Percentiles rank a stretch among this genome's conserved stretches.
Evolutionary conservation across 73 alveolate genomes (phyloP).

Genomic region (Halteria grandinella): DNA sequence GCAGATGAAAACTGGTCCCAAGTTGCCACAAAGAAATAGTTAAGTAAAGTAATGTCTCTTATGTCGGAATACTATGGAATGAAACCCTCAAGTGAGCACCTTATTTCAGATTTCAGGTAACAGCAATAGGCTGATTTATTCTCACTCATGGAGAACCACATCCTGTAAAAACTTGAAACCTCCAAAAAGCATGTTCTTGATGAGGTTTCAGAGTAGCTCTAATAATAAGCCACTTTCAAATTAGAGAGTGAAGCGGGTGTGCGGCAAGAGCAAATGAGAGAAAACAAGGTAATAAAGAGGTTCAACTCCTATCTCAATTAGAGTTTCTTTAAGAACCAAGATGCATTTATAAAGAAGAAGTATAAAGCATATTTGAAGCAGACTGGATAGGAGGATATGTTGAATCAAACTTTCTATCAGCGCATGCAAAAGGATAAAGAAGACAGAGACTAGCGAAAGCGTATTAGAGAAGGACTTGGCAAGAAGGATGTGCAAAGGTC

Average conservation of each 20-base stretch:
- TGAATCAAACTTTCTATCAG: constrained; percentile 14
- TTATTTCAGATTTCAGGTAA: constrained; percentile 2
- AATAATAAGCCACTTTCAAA: no score
- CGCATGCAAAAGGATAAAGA: constrained; percentile 32
- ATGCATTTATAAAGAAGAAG: constrained; percentile 27
- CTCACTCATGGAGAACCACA: not conserved
- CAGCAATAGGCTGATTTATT: not conserved
- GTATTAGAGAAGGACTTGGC: no score
- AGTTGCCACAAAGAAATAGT: constrained; percentile 24
- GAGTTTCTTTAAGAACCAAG: constrained; percentile 16
- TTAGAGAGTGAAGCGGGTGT: constrained; percentile 6
- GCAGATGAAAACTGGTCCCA: constrained; percentile 29
- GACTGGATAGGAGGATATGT: not conserved
- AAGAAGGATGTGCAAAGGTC: no score
- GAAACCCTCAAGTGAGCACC: not conserved
- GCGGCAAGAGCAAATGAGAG: constrained; percentile 10
- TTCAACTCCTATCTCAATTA: constrained; percentile 22
- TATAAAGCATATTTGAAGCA: constrained; percentile 21
- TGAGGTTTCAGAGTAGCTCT: no score
- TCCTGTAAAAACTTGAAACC: not conserved
- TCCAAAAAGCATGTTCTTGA: not conserved
- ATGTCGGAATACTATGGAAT: constrained; percentile 41
- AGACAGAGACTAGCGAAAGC: not conserved
- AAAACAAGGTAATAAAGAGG: constrained; percentile 23
- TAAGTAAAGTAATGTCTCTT: constrained; percentile 7